Base-by-base conservation (phyloP, 345 rosid species). In the Eucalyptus lansdowneana region DNA sequence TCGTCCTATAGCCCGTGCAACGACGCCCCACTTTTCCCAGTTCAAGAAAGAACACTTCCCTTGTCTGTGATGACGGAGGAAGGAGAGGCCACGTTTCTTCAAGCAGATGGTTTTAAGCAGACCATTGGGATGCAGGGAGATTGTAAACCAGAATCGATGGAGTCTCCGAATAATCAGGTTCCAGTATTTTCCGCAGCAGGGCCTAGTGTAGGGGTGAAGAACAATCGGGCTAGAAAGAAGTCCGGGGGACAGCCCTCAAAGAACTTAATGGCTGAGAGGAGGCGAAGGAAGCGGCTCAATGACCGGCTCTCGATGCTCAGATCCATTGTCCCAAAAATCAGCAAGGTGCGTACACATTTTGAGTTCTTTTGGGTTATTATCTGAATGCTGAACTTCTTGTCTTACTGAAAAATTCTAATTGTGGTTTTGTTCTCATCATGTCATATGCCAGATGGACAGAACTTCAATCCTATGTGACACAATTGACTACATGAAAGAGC, bases 391-490 rank as follows among this genome's bases (percentile, higher is more conserved):
- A n/a, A 49, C 40, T 54, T n/a, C 34, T 49, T n/a, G 54, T 29
- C 9, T 86, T 29, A 24, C 37, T 19, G 54, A 86, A n/a, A 27
- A 29, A 25, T 47, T n/a, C 87, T 49, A 29, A 86, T 9, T 40
- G 47, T 40, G 47, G 85, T 76, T 21, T 42, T 22, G 47, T 76
- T 21, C 29, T 76, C 47, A 37, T 72, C 81, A 21, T 89, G 72
- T 50, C 27, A 88, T 56, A 49, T 83, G 21, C 86, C 92, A 93
- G 95, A 91, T 93, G 94, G 94, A 93, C 87, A 91, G 95, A 88
- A 92, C 95, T 81, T 91, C 95, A 53, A 92, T 91, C 22, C 92
- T 93, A 16, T 93, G 94, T 42, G 95, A 93, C 86, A 93, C 94
- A 14, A 93, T 93, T 44, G 93, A 93, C 60, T 93, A 93, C 90